Evolutionary conservation across 2,329 filamentous ascomycete species (phyloP).

Genomic region (Paraphaeosphaeria sporulosa): DNA sequence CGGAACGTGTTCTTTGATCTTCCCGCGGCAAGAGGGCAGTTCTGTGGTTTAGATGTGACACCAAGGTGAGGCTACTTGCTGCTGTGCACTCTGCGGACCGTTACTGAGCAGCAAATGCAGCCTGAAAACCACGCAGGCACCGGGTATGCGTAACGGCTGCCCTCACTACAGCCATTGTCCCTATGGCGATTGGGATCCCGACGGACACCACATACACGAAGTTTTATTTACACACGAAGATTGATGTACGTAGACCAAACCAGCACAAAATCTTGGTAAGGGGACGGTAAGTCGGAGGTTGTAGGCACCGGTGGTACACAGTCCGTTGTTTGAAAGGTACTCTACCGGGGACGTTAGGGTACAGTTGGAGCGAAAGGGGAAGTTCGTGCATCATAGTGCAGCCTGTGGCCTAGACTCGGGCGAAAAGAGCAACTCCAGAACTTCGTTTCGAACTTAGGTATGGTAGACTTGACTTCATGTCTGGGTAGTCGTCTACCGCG

Average conservation of each 20-base stretch:
- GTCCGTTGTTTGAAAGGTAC: slow-evolving; percentile 7
- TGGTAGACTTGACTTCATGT: not conserved
- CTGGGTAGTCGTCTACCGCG: no score
- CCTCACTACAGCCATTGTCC: slow-evolving; percentile 16
- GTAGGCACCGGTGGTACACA: slow-evolving; percentile 16
- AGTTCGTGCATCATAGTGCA: slow-evolving; percentile 16
- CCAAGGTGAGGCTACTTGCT: not conserved
- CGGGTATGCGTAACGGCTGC: slow-evolving; percentile 15
- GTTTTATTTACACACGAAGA: slow-evolving; percentile 7
- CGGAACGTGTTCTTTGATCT: not conserved
- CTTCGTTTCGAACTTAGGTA: not conserved
- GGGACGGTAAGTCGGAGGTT: slow-evolving; percentile 23
- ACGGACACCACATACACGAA: not conserved
- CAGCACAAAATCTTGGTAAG: not conserved
- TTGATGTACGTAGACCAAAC: slow-evolving; percentile 6
- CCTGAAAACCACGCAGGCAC: not conserved
- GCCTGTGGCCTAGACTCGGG: not conserved
- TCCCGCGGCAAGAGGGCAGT: not conserved
- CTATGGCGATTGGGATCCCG: not conserved
- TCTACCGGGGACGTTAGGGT: not conserved
- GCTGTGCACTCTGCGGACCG: not conserved
- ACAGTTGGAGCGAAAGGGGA: slow-evolving; percentile 11
- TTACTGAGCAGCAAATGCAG: not conserved
- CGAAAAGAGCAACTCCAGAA: not conserved
- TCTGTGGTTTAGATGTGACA: not conserved